Conservation (phyloP, 1,284 basidiomycete genomes). For the Polyporus tsugae region DNA sequence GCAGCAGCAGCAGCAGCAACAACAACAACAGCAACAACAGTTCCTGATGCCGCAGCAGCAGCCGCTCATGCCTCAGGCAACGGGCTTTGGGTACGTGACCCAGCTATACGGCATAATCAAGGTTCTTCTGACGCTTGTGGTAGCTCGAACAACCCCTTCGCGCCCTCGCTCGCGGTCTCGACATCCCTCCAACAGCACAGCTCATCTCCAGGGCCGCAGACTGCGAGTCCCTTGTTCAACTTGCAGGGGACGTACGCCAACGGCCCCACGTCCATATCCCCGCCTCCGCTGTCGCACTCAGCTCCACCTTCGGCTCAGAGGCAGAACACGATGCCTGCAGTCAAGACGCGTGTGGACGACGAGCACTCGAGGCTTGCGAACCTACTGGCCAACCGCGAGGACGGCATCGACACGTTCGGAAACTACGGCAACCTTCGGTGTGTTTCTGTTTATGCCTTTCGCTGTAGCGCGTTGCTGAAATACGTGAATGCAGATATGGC, state of each 20-base stretch:
- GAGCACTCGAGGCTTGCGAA: slow-evolving; percentile 82
- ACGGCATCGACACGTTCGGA: slow-evolving; percentile 94
- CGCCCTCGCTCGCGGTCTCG: slow-evolving; percentile 32
- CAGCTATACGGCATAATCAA: slow-evolving; percentile 6
- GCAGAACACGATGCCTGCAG: slow-evolving; percentile 29
- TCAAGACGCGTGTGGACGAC: slow-evolving; percentile 46
- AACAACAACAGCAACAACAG: slow-evolving; percentile 54
- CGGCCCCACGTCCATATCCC: slow-evolving; percentile 39
- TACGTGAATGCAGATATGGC: slow-evolving; percentile 60
- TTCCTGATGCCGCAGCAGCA: slow-evolving; percentile 54
- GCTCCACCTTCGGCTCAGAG: slow-evolving; percentile 36
- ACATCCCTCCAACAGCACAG: slow-evolving; percentile 23
- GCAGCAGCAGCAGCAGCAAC: slow-evolving; percentile 61
- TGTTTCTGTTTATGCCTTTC: slow-evolving; percentile 30
- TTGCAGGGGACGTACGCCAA: slow-evolving; percentile 65
- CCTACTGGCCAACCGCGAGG: slow-evolving; percentile 83
- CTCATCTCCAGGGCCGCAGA: slow-evolving; percentile 34
- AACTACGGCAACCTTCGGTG: slow-evolving; percentile 84
- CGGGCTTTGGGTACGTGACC: slow-evolving; percentile 70
- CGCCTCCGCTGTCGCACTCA: slow-evolving; percentile 42
- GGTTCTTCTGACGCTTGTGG: background rate
- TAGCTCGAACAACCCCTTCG: slow-evolving; percentile 75
- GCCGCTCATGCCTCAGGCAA: slow-evolving; percentile 66
- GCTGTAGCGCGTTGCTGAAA: background rate
- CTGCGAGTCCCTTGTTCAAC: slow-evolving; percentile 55